A percentile compares a stretch with the other conserved stretches of the same genome.
Evolutionary conservation across 441 rosid genomes (phyloP).

Genomic region (Populus hybrid): DNA sequence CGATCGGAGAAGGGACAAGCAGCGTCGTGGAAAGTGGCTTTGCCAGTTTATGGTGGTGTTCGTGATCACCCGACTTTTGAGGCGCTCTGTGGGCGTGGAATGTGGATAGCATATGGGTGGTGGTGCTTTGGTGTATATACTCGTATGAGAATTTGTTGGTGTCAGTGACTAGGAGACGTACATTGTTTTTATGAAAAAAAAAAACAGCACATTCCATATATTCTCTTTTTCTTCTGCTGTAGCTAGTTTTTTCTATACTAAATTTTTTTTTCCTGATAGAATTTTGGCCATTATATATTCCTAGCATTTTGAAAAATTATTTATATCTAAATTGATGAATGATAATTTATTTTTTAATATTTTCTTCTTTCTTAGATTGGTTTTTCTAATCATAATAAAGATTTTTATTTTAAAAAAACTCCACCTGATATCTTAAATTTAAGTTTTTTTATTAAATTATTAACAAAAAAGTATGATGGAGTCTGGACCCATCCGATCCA

Average conservation of each 20-base stretch:
- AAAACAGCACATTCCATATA: no score
- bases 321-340: not conserved
- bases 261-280: not conserved
- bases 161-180: not conserved
- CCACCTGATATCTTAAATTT: no score
- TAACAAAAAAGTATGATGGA: no score
- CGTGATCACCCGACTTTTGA: not conserved
- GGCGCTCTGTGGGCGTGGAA: no score
- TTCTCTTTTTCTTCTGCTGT: not conserved
- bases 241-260: not conserved
- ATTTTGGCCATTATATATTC: no score
- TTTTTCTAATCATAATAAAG: no score
- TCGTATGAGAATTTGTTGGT: not conserved
- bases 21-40: not conserved
- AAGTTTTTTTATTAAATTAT: no score
- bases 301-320: not conserved
- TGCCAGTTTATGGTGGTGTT: not conserved
- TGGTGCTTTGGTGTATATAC: not conserved
- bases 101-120: not conserved
- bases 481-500: no score
- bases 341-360: not conserved
- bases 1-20: not conserved
- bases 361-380: no score
- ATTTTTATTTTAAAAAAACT: no score
- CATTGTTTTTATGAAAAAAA: no score